phyloP scores from a whole-genome alignment of 2,329 filamentous ascomycete genomes.

The Fonsecaea nubica region DNA sequence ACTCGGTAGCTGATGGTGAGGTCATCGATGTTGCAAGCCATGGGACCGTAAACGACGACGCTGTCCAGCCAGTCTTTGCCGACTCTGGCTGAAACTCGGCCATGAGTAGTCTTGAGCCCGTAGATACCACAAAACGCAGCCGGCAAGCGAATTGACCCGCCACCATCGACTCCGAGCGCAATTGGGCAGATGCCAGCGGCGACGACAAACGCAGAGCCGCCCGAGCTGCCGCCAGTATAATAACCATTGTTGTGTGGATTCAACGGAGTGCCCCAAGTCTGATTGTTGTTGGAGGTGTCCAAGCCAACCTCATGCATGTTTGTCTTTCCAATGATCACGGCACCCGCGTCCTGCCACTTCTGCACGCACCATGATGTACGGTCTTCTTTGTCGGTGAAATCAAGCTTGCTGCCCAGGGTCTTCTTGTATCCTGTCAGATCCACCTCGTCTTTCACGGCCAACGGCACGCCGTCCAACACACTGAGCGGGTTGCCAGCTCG shows the following conservation, averaged over 20 bases:
- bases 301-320: conserved; percentile 83
- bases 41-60: conserved; percentile 73
- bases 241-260: conserved; percentile 79
- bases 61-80: conserved; percentile 65
- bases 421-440: conserved; percentile 73
- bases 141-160: conserved; percentile 77
- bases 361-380: conserved; percentile 72
- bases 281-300: conserved; percentile 84
- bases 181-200: conserved; percentile 76
- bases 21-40: conserved; percentile 77
- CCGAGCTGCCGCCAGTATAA: conserved; percentile 82
- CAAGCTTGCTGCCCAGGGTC: conserved; percentile 68
- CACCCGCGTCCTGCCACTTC: conserved; percentile 75
- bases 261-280: conserved; percentile 72
- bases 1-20: conserved; percentile 81
- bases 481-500: conserved; percentile 69
- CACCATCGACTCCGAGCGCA: conserved; percentile 75
- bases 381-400: conserved; percentile 58
- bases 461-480: conserved; percentile 79
- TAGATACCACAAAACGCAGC: conserved; percentile 78
- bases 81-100: conserved; percentile 65
- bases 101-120: conserved; percentile 79
- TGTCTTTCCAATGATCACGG: conserved; percentile 75
- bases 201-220: conserved; percentile 74
- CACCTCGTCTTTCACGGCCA: conserved; percentile 83